phyloP scores from a whole-genome alignment of 768 basidiomycete species.

The Tylopilus intermedius region DNA sequence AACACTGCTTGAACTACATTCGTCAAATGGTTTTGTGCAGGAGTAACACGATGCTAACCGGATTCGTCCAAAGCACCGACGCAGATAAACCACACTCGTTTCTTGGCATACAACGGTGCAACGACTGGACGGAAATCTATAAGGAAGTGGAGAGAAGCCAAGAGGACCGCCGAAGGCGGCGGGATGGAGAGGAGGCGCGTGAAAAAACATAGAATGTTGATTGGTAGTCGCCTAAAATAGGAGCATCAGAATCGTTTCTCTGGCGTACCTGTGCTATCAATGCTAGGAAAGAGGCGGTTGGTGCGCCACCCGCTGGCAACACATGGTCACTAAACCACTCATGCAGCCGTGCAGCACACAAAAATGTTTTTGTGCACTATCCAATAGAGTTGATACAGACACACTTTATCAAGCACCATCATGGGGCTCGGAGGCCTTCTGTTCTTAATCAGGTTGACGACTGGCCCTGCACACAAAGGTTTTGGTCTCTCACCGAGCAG shows the following conservation, averaged over 20 bases:
- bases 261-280: not conserved
- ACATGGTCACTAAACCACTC: not conserved
- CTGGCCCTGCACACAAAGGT: not conserved
- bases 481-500: not conserved
- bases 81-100: not conserved
- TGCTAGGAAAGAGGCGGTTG: not conserved
- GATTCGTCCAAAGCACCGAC: not conserved
- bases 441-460: not conserved
- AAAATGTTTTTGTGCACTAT: not conserved
- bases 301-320: not conserved
- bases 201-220: not conserved
- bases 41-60: constrained; percentile 4
- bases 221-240: not conserved
- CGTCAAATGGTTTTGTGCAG: constrained; percentile 5
- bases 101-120: not conserved
- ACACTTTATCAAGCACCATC: not conserved
- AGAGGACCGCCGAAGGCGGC: not conserved
- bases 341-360: not conserved
- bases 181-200: not conserved
- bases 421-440: no score
- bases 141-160: not conserved
- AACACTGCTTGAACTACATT: constrained; percentile 6
- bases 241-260: not conserved
- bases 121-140: not conserved
- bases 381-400: not conserved